Conservation (phyloP, 805 yeast genomes). For the Candida sonorensis region DNA sequence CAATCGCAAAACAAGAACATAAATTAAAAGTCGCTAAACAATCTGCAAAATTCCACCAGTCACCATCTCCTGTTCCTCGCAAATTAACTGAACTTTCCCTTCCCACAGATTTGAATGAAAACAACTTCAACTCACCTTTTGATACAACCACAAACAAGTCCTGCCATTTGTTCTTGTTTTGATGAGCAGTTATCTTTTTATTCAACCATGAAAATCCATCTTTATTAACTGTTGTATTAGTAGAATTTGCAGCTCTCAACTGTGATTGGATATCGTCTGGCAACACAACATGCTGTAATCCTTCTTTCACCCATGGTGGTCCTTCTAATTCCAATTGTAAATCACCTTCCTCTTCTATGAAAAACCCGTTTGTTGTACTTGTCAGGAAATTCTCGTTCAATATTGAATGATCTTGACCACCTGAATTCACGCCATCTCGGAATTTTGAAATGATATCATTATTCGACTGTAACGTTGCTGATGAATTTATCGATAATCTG, state of each 20-base stretch:
- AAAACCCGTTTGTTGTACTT: too few relatives aligned
- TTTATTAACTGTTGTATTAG: not conserved
- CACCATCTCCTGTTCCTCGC: constrained; percentile 40
- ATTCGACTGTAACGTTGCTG: too few relatives aligned
- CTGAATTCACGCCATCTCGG: constrained; percentile 8
- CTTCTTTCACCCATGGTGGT: constrained; percentile 76
- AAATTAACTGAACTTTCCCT: constrained; percentile 6
- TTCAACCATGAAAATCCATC: not conserved
- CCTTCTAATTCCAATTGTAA: constrained; percentile 59
- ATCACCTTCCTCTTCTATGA: constrained; percentile 42
- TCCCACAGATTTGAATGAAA: constrained; percentile 34
- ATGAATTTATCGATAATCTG: constrained; percentile 10
- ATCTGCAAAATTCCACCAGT: constrained; percentile 61
- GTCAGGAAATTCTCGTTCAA: constrained; percentile 2
- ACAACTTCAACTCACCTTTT: constrained; percentile 56
- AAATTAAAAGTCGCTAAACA: constrained; percentile 46
- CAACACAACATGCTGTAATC: constrained; percentile 38
- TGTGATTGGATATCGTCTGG: constrained; percentile 13
- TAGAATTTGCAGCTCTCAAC: too few relatives aligned
- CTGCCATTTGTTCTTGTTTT: constrained; percentile 28
- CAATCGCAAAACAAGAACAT: constrained; percentile 45
- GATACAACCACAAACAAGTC: constrained; percentile 61
- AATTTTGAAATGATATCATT: too few relatives aligned
- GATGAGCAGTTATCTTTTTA: not conserved
- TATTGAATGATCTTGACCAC: constrained; percentile 7